phyloP scores from a whole-genome alignment of 148 eudicot genomes.

The Rhododendron ferrugineum region DNA sequence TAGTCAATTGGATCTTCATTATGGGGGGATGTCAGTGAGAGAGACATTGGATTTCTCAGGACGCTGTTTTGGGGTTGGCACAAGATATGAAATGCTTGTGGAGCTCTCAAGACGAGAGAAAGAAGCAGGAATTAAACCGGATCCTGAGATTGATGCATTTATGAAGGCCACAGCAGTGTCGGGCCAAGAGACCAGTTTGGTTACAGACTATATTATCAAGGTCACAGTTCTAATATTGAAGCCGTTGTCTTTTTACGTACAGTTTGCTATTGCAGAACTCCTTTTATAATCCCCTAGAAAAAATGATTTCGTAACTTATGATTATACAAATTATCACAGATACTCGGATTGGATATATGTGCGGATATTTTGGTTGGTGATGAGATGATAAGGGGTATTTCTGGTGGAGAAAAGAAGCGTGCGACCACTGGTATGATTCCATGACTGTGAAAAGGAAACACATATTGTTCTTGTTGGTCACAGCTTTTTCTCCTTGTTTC shows the following conservation, averaged over 20 bases:
- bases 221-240: constrained; percentile 10
- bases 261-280: not conserved
- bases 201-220: constrained; percentile 44
- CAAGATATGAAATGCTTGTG: constrained; percentile 33
- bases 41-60: constrained; percentile 44
- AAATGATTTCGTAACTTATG: not conserved
- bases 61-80: constrained; percentile 40
- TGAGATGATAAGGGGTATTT: constrained; percentile 45
- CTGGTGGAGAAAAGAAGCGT: constrained; percentile 49
- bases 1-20: constrained; percentile 46
- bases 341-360: constrained; percentile 37
- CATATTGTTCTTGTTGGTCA: not conserved
- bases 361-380: constrained; percentile 39
- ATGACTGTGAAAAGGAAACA: not conserved
- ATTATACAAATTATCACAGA: constrained; percentile 9
- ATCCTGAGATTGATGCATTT: constrained; percentile 46
- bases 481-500: not conserved
- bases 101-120: constrained; percentile 40
- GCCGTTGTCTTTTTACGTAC: not conserved
- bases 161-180: constrained; percentile 42
- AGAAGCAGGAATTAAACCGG: constrained; percentile 34
- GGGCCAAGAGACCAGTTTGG: constrained; percentile 37
- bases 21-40: constrained; percentile 49
- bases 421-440: constrained; percentile 29
- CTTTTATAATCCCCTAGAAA: not conserved